A percentile compares a stretch with the other conserved stretches of the same genome.
Conservation (phyloP, 768 basidiomycete species). For the Phylloporus sp. region DNA sequence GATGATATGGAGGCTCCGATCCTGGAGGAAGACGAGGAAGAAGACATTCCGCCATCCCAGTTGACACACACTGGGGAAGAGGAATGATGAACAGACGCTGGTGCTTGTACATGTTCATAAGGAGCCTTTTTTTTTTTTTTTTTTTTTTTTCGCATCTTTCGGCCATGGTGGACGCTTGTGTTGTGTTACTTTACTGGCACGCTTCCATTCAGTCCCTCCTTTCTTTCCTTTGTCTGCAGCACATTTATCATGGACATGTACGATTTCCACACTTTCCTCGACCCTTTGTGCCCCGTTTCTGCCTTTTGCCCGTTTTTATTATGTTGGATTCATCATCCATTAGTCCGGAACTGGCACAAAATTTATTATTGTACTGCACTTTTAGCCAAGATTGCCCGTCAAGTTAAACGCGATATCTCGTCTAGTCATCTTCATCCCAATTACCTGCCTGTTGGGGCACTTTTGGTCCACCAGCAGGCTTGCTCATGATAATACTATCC, state of each 20-base stretch:
- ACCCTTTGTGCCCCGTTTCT: constrained; percentile 4
- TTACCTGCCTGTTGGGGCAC: constrained; percentile 83
- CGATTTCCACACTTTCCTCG: constrained; percentile 10
- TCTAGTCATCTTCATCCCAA: constrained; percentile 72
- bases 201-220: constrained; percentile 3
- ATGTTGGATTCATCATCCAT: constrained; percentile 13
- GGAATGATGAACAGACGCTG: constrained; percentile 12
- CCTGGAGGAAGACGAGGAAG: constrained; percentile 61
- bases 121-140: constrained; percentile 2
- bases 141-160: constrained; percentile 8
- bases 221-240: constrained; percentile 8
- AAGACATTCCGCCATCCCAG: constrained; percentile 30
- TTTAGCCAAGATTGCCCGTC: constrained; percentile 12
- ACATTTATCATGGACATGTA: constrained; percentile 35
- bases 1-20: constrained; percentile 66
- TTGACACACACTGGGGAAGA: constrained; percentile 21
- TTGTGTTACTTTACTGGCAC: constrained; percentile 24
- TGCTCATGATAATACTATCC: constrained; percentile 97
- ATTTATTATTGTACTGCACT: constrained; percentile 28
- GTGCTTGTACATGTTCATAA: constrained; percentile 8
- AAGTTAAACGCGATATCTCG: constrained; percentile 9
- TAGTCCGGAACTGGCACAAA: constrained; percentile 20
- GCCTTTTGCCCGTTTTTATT: constrained; percentile 1
- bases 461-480: constrained; percentile 86
- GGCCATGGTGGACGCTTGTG: constrained; percentile 19